Conservation (phyloP, 139 green algal species). For the Cymbomonas tetramitiformis region DNA sequence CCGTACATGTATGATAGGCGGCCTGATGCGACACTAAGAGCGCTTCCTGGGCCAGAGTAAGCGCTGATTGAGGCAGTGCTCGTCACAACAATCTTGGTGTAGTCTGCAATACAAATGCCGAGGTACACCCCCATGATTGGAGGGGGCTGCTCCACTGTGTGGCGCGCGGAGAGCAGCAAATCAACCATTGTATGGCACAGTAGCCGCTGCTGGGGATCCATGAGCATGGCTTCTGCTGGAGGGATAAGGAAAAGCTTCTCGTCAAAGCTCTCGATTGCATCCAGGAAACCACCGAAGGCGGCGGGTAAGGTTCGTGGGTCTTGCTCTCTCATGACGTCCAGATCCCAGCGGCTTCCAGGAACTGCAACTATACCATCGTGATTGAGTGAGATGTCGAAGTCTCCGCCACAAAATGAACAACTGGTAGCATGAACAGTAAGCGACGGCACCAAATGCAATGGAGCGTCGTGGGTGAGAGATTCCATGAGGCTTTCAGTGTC, state of each 20-base stretch:
- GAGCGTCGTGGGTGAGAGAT: too few relatives aligned
- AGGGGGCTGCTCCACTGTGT: background rate
- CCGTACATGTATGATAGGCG: slow-evolving; percentile 14
- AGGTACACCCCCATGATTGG: slow-evolving; percentile 11
- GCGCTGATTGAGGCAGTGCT: slow-evolving; percentile 15
- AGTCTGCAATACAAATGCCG: slow-evolving; percentile 21
- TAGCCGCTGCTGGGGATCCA: slow-evolving; percentile 68
- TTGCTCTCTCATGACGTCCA: slow-evolving; percentile 5
- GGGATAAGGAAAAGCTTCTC: slow-evolving; percentile 38
- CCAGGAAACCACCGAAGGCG: slow-evolving; percentile 53
- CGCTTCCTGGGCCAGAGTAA: background rate
- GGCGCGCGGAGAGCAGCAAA: background rate
- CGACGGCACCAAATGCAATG: too few relatives aligned
- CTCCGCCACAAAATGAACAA: background rate
- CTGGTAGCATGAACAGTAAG: too few relatives aligned
- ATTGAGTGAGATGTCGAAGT: slow-evolving; percentile 16
- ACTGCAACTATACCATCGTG: slow-evolving; percentile 9
- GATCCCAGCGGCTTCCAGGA: slow-evolving; percentile 36
- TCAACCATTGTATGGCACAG: slow-evolving; percentile 29
- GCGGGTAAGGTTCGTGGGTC: background rate
- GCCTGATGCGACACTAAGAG: slow-evolving; percentile 20
- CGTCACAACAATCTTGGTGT: background rate
- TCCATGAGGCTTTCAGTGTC: background rate
- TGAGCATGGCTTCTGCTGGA: slow-evolving; percentile 38
- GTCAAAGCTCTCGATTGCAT: slow-evolving; percentile 40